Base-by-base conservation (phyloP, 305 asterid species). In the Ilex paraguariensis region DNA sequence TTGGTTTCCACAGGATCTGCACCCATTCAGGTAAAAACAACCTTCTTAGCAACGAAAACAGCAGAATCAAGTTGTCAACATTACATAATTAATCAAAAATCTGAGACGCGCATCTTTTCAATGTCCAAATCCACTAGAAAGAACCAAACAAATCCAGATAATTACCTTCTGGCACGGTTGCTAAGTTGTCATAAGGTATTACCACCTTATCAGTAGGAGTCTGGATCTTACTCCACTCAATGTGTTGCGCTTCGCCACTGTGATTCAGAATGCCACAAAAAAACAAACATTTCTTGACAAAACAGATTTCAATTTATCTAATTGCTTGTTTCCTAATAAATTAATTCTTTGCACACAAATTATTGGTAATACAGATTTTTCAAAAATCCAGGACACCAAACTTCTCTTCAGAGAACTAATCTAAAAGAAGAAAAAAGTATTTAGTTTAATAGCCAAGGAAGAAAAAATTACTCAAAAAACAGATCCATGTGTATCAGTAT, bases 151-250 rank as follows among this genome's bases (percentile, higher is more conserved):
- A 49, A 10, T 49, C 8, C 56, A 16, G 15, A 61, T 16, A 55
- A 73, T 52, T 73, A 91, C 98, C 97, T 89, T 87, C 88, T 49
- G 95, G 78, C 50, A 84, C 78, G 45, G 96, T 80, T 54, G 92
- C 74, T 63, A 92, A 78, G 70, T 81, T 66, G 70, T 86, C 95
- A 60, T 90, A 92, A 61, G 98, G 98, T 70, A 92, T 96, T 73
- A 92, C 98, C 69, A 92, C 88, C 71, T 92, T 87, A 73, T 92
- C 97, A 57, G 97, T 92, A 10, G 98, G 96, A 9, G 98, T 90
- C 88, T 90, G 83, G 85, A 92, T 92, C 88, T 92, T 92, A 69
- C 94, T 90, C 98, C 97, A 90, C 12, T 92, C 93, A 36, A 90
- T 70, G 55, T 85, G 83, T 56, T 90, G 87, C 6, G 94, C 98